Evolutionary conservation across 2,329 filamentous ascomycete species (phyloP).

Genomic region (Lojkania enalia): DNA sequence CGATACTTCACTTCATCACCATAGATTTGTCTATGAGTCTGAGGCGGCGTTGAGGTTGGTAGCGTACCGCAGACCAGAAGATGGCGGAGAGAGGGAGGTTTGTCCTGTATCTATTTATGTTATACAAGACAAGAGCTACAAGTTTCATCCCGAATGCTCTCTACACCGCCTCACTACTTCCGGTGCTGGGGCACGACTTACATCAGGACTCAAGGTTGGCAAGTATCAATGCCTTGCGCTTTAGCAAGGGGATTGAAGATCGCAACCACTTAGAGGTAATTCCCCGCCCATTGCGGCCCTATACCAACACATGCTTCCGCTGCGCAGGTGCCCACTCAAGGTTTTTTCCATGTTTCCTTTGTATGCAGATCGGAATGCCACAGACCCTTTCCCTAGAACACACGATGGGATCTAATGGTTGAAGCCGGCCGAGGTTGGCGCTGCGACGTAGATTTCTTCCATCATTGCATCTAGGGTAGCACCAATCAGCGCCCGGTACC

Average conservation of each 20-base stretch:
- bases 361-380: slow-evolving; percentile 15
- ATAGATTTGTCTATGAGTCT: too few species aligned
- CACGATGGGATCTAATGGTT: slow-evolving; percentile 22
- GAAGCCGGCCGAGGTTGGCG: slow-evolving; percentile 24
- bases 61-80: too few species aligned
- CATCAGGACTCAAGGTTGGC: slow-evolving; percentile 6
- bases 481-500: slow-evolving; percentile 40
- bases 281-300: slow-evolving; percentile 8
- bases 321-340: background rate
- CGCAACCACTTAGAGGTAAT: slow-evolving; percentile 3
- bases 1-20: too few species aligned
- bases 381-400: slow-evolving; percentile 11
- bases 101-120: too few species aligned
- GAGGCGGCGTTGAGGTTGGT: too few species aligned
- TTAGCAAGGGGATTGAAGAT: slow-evolving; percentile 1
- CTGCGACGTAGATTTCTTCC: slow-evolving; percentile 27
- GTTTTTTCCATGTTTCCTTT: slow-evolving; percentile 2
- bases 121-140: too few species aligned
- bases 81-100: too few species aligned
- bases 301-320: background rate
- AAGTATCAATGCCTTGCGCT: background rate
- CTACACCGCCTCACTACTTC: too few species aligned
- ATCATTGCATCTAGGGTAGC: slow-evolving; percentile 24
- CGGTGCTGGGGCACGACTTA: too few species aligned
- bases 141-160: too few species aligned